phyloP scores from a whole-genome alignment of 164 flowering plant genomes.

The Hamamelis virginiana region DNA sequence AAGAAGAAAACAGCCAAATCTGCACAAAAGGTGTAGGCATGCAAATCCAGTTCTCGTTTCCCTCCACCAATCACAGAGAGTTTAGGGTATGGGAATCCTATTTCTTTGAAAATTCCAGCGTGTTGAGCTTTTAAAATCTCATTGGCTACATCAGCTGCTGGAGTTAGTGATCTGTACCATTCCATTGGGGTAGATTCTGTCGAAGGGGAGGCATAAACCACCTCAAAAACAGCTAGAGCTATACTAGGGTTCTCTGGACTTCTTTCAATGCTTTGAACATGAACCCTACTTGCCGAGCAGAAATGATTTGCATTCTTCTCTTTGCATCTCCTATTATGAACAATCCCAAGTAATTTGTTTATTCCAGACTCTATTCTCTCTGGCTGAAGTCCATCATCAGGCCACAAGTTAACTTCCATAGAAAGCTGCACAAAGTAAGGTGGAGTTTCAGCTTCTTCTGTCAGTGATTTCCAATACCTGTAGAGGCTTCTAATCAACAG shows the following conservation, averaged over 20 bases:
- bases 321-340: constrained; percentile 57
- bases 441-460: constrained; percentile 78
- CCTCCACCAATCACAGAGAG: constrained; percentile 84
- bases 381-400: constrained; percentile 86
- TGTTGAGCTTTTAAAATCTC: constrained; percentile 55
- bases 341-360: constrained; percentile 50
- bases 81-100: constrained; percentile 69
- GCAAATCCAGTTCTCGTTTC: constrained; percentile 74
- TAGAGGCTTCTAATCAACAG: constrained; percentile 34
- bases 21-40: constrained; percentile 82
- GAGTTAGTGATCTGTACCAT: constrained; percentile 65
- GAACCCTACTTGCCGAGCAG: constrained; percentile 56
- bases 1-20: constrained; percentile 81
- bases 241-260: constrained; percentile 59
- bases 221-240: constrained; percentile 77
- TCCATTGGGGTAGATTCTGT: constrained; percentile 40
- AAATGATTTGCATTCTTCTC: constrained; percentile 34
- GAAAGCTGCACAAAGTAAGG: constrained; percentile 91
- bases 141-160: constrained; percentile 80
- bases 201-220: constrained; percentile 57
- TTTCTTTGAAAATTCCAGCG: constrained; percentile 43
- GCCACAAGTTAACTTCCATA: constrained; percentile 68
- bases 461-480: constrained; percentile 76
- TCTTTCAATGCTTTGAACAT: constrained; percentile 81
- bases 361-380: constrained; percentile 78